Conservation (phyloP, 1,284 basidiomycete genomes). For the Tranzscheliella williamsii region DNA sequence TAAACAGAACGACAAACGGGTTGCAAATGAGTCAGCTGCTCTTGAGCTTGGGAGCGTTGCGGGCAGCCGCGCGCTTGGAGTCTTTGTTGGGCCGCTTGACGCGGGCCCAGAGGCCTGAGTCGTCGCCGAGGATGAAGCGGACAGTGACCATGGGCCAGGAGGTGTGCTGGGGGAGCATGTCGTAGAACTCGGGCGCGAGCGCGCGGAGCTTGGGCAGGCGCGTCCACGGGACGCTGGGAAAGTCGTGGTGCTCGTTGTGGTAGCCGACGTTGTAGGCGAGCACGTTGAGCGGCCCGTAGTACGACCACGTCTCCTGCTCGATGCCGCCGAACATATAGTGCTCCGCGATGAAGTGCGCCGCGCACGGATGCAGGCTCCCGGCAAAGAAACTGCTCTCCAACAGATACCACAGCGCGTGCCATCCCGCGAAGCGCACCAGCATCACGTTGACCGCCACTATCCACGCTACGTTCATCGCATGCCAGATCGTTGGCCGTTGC, state of each 20-base stretch:
- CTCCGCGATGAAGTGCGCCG: constrained; percentile 96
- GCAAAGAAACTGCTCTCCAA: constrained; percentile 89
- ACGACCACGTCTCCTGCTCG: constrained; percentile 90
- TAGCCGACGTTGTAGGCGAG: constrained; percentile 98
- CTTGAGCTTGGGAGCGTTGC: no score
- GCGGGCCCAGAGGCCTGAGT: constrained; percentile 51
- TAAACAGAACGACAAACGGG: no score
- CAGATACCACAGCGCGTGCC: constrained; percentile 69
- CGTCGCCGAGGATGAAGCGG: constrained; percentile 79
- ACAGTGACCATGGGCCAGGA: constrained; percentile 93
- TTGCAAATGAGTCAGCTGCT: no score
- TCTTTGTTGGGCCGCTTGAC: constrained; percentile 42
- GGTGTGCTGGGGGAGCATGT: constrained; percentile 79
- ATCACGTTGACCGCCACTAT: constrained; percentile 76
- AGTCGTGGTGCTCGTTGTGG: constrained; percentile 99
- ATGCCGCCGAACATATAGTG: constrained; percentile 59
- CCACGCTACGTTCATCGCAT: constrained; percentile 73
- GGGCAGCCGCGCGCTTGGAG: neutral
- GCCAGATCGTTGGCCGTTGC: constrained; percentile 82
- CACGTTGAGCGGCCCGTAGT: constrained; percentile 88
- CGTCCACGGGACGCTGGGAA: constrained; percentile 94
- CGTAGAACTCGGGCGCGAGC: constrained; percentile 91
- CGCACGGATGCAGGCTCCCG: constrained; percentile 89
- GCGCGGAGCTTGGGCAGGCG: constrained; percentile 79
- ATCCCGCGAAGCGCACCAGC: constrained; percentile 53